Evolutionary conservation across 2,329 filamentous ascomycete genomes (phyloP).

Genomic region (Coniochaeta prunicola): DNA sequence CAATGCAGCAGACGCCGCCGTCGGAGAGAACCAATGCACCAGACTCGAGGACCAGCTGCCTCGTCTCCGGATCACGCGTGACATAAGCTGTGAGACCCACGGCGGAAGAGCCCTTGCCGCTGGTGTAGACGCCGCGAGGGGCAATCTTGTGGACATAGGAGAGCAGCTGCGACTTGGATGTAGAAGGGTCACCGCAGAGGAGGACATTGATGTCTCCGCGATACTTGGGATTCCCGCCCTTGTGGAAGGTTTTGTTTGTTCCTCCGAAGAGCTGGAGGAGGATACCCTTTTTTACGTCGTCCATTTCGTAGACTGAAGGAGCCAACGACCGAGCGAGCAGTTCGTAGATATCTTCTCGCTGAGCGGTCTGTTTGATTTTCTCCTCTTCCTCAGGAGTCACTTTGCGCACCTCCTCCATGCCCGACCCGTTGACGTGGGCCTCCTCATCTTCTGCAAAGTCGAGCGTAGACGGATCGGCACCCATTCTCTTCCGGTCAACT

Average conservation of each 20-base stretch:
- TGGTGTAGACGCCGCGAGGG: slow-evolving; percentile 77
- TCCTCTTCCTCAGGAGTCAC: slow-evolving; percentile 81
- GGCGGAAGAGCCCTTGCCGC: slow-evolving; percentile 72
- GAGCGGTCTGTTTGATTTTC: slow-evolving; percentile 75
- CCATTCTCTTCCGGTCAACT: slow-evolving; percentile 89
- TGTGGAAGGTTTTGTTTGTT: slow-evolving; percentile 96
- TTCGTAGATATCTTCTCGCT: slow-evolving; percentile 84
- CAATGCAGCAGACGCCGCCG: slow-evolving; percentile 77
- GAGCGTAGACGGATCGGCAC: slow-evolving; percentile 82
- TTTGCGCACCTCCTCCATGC: slow-evolving; percentile 76
- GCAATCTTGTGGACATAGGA: slow-evolving; percentile 97
- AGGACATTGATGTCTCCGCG: slow-evolving; percentile 96
- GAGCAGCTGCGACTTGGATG: slow-evolving; percentile 89
- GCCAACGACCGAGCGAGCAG: slow-evolving; percentile 84
- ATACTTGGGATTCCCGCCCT: slow-evolving; percentile 91
- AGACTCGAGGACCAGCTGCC: slow-evolving; percentile 73
- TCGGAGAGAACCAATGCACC: slow-evolving; percentile 74
- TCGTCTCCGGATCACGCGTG: slow-evolving; percentile 71
- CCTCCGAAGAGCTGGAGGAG: slow-evolving; percentile 93
- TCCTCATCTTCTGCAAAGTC: slow-evolving; percentile 72
- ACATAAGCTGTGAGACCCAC: slow-evolving; percentile 78
- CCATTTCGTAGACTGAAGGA: slow-evolving; percentile 94
- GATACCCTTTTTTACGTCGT: slow-evolving; percentile 98
- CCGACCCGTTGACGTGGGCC: slow-evolving; percentile 59
- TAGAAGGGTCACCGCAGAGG: slow-evolving; percentile 94